These are phyloP conservation scores for Glaciozyma antarctica DNA, from an alignment of 768 basidiomycete species.

Conservation along the genomic window DNA sequence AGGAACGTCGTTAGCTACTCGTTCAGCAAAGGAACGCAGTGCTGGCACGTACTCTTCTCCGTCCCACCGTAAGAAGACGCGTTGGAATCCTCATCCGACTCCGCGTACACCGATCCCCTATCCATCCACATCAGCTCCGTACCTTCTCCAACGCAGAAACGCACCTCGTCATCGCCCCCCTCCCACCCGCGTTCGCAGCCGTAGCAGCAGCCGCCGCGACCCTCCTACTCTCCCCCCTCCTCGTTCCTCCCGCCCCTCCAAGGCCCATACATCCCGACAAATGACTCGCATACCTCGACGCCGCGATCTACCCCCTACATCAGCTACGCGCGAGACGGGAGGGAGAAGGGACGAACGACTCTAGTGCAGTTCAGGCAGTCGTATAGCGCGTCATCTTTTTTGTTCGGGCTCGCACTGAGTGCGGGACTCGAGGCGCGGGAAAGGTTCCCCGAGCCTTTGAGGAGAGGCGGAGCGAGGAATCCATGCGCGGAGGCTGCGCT, in stretches of 20 bases:
- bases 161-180: neutral
- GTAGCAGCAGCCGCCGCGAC: neutral
- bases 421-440: neutral
- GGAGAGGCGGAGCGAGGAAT: neutral
- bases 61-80: neutral
- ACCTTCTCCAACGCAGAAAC: neutral
- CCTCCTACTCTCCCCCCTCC: constrained; percentile 9
- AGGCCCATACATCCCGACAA: constrained; percentile 16
- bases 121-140: neutral
- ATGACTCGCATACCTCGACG: constrained; percentile 25
- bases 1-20: neutral
- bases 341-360: neutral
- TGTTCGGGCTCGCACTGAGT: constrained; percentile 13
- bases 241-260: constrained; percentile 10
- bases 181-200: neutral
- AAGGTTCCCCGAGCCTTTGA: neutral
- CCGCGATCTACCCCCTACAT: constrained; percentile 5
- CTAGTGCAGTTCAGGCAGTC: constrained; percentile 19
- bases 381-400: constrained; percentile 22
- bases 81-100: neutral
- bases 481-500: neutral
- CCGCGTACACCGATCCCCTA: neutral
- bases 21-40: neutral
- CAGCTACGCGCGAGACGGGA: neutral
- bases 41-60: neutral